Evolutionary conservation across 2,329 filamentous ascomycete genomes (phyloP).

Genomic region (Penicillium sclerotiorum): DNA sequence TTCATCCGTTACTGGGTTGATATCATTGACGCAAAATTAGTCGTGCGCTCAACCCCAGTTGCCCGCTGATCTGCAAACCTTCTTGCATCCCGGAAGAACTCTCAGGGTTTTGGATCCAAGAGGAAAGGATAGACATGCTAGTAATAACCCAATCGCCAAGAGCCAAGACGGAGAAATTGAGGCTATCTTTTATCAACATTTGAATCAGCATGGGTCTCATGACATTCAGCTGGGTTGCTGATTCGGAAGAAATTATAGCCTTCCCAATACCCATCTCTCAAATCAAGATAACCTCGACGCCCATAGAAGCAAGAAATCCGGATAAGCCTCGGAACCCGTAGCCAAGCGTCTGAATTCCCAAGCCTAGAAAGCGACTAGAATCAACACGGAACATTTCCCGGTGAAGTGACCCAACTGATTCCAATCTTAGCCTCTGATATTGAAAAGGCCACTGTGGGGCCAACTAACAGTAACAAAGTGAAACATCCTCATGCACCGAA

Average conservation of each 20-base stretch:
- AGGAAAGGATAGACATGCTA: not conserved
- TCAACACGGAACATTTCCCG: no score
- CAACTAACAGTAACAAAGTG: conserved; percentile 9
- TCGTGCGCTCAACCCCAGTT: not conserved
- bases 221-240: no score
- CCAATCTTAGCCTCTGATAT: not conserved
- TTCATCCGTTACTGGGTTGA: not conserved
- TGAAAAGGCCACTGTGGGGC: conserved; percentile 19
- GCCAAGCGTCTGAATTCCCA: not conserved
- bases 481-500: conserved; percentile 23
- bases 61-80: conserved; percentile 10
- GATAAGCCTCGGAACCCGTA: not conserved
- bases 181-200: not conserved
- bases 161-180: conserved; percentile 23
- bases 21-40: conserved; percentile 23
- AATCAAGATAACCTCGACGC: not conserved
- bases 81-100: conserved; percentile 3
- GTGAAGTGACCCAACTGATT: no score
- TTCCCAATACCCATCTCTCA: not conserved
- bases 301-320: not conserved
- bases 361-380: no score
- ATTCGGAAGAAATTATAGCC: not conserved
- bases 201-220: not conserved
- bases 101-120: not conserved
- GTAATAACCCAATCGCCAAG: not conserved